A percentile compares a stretch with the other conserved stretches of the same genome.
Conservation (phyloP, 2,329 filamentous ascomycete species). For the Acrodontium crateriforme region DNA sequence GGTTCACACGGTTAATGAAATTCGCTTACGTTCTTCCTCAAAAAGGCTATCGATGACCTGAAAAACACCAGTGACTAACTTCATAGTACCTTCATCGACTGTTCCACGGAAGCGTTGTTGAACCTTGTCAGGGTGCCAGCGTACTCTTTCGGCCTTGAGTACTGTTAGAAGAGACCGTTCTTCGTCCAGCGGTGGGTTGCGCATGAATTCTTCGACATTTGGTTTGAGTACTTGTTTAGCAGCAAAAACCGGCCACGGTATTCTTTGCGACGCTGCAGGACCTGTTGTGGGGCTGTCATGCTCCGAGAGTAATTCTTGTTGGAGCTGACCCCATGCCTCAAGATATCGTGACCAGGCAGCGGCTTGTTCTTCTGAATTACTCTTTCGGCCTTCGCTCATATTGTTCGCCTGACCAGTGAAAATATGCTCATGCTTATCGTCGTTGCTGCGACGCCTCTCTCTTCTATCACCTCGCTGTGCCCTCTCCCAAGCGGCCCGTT, state of each 20-base stretch:
- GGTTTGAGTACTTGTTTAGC: conserved; percentile 44
- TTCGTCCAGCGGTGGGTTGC: conserved; percentile 27
- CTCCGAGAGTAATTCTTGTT: conserved; percentile 12
- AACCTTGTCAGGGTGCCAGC: conserved; percentile 97
- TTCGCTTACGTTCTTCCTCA: conserved; percentile 16
- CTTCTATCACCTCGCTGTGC: conserved; percentile 22
- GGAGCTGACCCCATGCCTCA: conserved; percentile 18
- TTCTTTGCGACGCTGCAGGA: conserved; percentile 19
- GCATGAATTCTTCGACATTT: conserved; percentile 56
- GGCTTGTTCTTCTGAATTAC: conserved; percentile 15
- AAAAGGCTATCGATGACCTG: conserved; percentile 60
- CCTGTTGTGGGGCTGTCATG: conserved; percentile 1
- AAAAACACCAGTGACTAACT: conserved; percentile 76
- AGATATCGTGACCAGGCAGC: conserved; percentile 17
- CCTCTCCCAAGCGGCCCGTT: conserved; percentile 21
- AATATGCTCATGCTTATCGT: conserved; percentile 45
- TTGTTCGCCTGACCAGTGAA: conserved; percentile 11
- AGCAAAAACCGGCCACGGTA: conserved; percentile 62
- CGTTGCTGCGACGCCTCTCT: conserved; percentile 21
- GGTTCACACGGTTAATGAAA: too few relatives aligned
- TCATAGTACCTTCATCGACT: conserved; percentile 59
- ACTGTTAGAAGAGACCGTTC: conserved; percentile 27
- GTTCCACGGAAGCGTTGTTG: conserved; percentile 70
- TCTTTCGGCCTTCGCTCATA: conserved; percentile 4
- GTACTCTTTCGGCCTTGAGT: conserved; percentile 72